Evolutionary conservation across 2,329 filamentous ascomycete species (phyloP), one percentile per base, ranked within the genome.

Genomic region (Clonostachys byssicola): DNA sequence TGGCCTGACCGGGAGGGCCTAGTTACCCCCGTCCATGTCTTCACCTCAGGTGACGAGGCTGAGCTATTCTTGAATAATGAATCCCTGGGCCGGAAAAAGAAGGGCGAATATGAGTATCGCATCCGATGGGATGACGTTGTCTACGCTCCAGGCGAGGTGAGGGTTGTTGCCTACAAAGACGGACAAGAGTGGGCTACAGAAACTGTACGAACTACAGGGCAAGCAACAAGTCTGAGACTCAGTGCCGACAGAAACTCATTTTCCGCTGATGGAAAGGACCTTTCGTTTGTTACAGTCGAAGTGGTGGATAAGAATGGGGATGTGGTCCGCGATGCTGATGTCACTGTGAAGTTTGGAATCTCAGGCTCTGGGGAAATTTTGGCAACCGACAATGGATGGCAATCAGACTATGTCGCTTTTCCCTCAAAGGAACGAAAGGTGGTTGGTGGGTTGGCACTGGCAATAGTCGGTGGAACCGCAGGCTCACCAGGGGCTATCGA

Each of bases 11-110:
- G 74, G 0, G 64, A 66, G 0, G 73, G 73, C 3, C 49, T 68
- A 48, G 62, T 71, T 2, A 80, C 75, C 7, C 77, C 76, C 0
- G 74, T 80, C 1, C 76, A 80, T 52, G 74, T 78, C 0, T 78
- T 77, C 52, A 67, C 73, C 1, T 63, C 70, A 2, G 76, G 62
- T 5, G 73, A 78, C 50, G 72, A 75, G 51, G 77, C 74, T 5
- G 76, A 80, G 60, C 58, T 80, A 5, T 80, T 78, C 49, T 54
- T 80, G n/a, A 80, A 79, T 46, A 73, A 70, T 4, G 53, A 64
- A 39, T 74, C 72, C 1, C 62, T 61, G 3, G 76, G 77, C 2
- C 57, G 66, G 5, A 52, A 64, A 49, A 65, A 60, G 49, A 65
- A 60, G 40, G 61, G 46, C 0, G 44, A 60, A 34, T 62, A 53